phyloP scores from a whole-genome alignment of 768 basidiomycete genomes.

The Mycena vulgaris region DNA sequence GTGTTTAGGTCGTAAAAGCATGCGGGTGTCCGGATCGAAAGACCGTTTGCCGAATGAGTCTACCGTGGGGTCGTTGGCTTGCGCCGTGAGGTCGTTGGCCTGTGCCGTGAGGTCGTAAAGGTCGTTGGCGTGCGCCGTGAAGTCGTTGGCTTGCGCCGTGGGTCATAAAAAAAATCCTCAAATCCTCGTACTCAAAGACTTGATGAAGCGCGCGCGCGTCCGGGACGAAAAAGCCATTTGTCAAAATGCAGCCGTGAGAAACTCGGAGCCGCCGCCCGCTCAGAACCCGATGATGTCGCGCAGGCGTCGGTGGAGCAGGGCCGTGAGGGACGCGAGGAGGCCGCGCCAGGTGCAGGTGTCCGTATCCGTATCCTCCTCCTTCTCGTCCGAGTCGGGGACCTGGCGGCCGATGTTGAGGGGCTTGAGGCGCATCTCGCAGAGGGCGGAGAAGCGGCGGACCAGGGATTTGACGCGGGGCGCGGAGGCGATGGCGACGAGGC shows the following conservation, averaged over 20 bases:
- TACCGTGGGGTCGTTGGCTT: not conserved
- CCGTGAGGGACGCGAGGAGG: not conserved
- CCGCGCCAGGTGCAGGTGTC: not conserved
- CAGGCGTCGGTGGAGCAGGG: not conserved
- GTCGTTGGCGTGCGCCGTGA: not conserved
- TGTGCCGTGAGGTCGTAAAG: too few species aligned
- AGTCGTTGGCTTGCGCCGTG: constrained; percentile 14
- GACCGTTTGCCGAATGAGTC: not conserved
- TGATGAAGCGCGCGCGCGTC: constrained; percentile 11
- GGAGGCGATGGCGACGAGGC: constrained; percentile 7
- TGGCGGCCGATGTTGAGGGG: constrained; percentile 16
- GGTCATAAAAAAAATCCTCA: too few species aligned
- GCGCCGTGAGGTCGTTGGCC: too few species aligned
- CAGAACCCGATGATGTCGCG: constrained; percentile 6
- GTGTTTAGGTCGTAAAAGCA: not conserved
- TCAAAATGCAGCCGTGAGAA: not conserved
- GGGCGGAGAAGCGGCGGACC: not conserved
- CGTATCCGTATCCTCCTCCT: too few species aligned
- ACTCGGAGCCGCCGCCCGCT: not conserved
- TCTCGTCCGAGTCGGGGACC: not conserved
- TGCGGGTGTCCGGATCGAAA: not conserved
- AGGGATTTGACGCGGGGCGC: constrained; percentile 6
- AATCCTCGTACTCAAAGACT: not conserved
- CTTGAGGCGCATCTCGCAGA: constrained; percentile 6
- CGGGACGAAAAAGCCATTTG: constrained; percentile 14